Conservation (phyloP, 371 early-diverging fungal genomes). For the Apophysomyces elegans region DNA sequence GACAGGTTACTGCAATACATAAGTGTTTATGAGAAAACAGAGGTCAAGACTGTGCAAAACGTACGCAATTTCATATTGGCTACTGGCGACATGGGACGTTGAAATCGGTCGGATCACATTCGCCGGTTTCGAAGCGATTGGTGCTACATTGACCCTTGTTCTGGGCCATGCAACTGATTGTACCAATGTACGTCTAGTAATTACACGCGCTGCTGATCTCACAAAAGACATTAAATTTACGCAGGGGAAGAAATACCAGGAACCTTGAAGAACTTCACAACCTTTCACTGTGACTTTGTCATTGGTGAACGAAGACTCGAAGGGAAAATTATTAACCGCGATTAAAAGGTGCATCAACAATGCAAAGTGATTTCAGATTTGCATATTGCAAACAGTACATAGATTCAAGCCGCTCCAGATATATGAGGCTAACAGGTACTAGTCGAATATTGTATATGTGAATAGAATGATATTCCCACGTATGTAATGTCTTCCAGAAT, state of each 20-base stretch:
- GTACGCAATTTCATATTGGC: background rate
- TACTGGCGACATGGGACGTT: background rate
- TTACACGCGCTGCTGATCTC: constrained; percentile 1
- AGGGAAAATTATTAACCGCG: too few relatives aligned
- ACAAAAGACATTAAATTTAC: background rate
- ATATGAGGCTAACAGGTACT: too few relatives aligned
- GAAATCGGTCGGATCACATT: background rate
- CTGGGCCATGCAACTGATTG: background rate
- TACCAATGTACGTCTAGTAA: background rate
- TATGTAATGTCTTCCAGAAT: too few relatives aligned
- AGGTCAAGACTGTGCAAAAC: background rate
- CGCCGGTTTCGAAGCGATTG: background rate
- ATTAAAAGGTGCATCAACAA: too few relatives aligned
- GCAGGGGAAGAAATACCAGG: background rate
- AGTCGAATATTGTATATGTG: too few relatives aligned
- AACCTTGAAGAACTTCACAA: background rate
- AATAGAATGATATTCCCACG: too few relatives aligned
- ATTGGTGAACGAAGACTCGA: background rate
- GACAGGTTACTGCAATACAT: constrained; percentile 46
- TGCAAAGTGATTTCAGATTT: too few relatives aligned
- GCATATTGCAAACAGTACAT: too few relatives aligned
- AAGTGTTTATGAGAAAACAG: background rate
- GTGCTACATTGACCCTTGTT: background rate
- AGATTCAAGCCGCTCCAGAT: too few relatives aligned
- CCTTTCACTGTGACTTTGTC: background rate